Base-by-base conservation (phyloP, 202 grass and related monocot genomes). In the Alloteropsis angusta region DNA sequence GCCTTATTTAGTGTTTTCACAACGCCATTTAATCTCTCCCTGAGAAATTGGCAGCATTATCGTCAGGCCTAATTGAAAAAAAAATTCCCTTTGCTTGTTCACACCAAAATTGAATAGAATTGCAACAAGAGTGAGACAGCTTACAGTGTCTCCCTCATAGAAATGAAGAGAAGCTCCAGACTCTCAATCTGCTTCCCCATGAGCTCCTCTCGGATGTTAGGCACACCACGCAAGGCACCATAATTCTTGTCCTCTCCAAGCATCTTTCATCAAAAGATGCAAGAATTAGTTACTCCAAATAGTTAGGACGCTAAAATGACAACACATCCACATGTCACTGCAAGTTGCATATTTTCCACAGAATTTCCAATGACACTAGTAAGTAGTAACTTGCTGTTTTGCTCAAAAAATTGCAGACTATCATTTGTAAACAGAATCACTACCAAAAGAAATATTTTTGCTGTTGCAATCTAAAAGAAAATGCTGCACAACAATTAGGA, bases 121-220 rank as follows among this genome's bases (percentile, higher is more conserved):
- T 28, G 6, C 55, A 42, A 30, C 21, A 56, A 35, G 8, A 67
- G 19, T 25, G 18, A 69, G 47, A 50, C 21, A 64, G 62, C 84
- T 92, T 86, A 92, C 94, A 94, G 13, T 37, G 28, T 88, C 12
- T 60, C 49, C 69, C 69, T 88, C 71, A 92, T 88, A 17, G 42
- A 82, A 79, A 48, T 19, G 36, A 97, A 90, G 18, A 88, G 62
- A 22, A 55, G 68, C 80, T 92, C 88, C 59, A 97, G 81, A 58
- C 58, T 62, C 66, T 92, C 80, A 80, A 89, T 82, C 75, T 94
- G 95, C 69, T 92, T 87, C 28, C 87, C 95, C 66, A 94, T n/a
- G 19, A 97, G 77, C 58, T 83, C 65, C 75, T 90, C 70, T 72
- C 16, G 87, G 57, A 94, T 81, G 50, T 69, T 80, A 52, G 83